Percentiles rank a stretch among this genome's conserved stretches.
phyloP scores from a whole-genome alignment of 139 green algal species.

The Zygnema circumcarinatum region DNA sequence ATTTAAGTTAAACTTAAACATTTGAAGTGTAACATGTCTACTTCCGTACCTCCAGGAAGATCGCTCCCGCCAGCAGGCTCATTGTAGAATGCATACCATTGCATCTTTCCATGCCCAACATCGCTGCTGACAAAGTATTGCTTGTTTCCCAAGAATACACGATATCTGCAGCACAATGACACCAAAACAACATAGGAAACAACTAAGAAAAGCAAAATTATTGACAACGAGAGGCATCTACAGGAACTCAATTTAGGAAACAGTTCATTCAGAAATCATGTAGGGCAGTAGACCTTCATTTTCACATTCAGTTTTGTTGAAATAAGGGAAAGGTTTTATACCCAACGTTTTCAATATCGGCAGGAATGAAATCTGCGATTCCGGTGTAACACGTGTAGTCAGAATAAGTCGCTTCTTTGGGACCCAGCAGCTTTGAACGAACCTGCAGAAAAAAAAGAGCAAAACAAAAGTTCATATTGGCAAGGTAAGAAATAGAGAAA shows the following conservation, averaged over 20 bases:
- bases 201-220: conserved; percentile 13
- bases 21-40: too few relatives aligned
- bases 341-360: conserved; percentile 57
- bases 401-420: conserved; percentile 50
- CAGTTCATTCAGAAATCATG: too few relatives aligned
- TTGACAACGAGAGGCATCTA: too few relatives aligned
- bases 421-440: conserved; percentile 56
- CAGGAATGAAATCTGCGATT: conserved; percentile 86
- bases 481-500: too few relatives aligned
- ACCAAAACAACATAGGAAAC: conserved; percentile 30
- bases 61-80: conserved; percentile 75
- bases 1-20: too few relatives aligned
- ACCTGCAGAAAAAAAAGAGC: conserved; percentile 33
- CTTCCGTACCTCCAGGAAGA: conserved; percentile 50
- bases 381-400: conserved; percentile 72
- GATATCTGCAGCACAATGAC: conserved; percentile 48
- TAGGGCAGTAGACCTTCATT: too few relatives aligned
- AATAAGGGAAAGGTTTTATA: conserved; percentile 11
- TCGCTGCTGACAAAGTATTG: conserved; percentile 98
- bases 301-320: too few relatives aligned
- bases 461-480: not conserved
- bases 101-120: conserved; percentile 95
- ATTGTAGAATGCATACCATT: conserved; percentile 98
- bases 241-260: too few relatives aligned
- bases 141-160: conserved; percentile 92